Evolutionary conservation across 495 filamentous ascomycete species (phyloP).

Genomic region (Tuber borchii): DNA sequence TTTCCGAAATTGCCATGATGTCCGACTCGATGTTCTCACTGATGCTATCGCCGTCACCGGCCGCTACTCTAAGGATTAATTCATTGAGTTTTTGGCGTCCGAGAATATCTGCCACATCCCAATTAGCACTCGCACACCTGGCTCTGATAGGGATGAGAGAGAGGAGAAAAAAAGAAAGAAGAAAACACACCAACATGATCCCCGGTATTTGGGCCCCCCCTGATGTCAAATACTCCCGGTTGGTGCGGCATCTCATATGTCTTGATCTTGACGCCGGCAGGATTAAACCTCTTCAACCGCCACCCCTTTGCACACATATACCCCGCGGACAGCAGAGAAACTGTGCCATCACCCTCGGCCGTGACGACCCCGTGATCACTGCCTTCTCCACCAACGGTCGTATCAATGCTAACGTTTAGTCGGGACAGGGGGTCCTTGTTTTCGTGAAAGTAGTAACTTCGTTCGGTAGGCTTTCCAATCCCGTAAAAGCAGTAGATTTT

Average conservation of each 20-base stretch:
- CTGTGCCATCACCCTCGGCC: slow-evolving; percentile 93
- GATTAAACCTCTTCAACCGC: slow-evolving; percentile 89
- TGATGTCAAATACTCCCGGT: slow-evolving; percentile 80
- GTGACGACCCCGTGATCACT: slow-evolving; percentile 77
- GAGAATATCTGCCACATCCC: slow-evolving; percentile 60
- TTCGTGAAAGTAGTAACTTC: slow-evolving; percentile 65
- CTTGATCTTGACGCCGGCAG: slow-evolving; percentile 69
- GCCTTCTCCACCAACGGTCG: slow-evolving; percentile 55
- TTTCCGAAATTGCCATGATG: slow-evolving; percentile 72
- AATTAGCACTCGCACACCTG: not conserved
- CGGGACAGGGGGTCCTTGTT: slow-evolving; percentile 59
- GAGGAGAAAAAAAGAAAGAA: not conserved
- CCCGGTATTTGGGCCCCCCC: slow-evolving; percentile 90
- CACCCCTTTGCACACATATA: slow-evolving; percentile 97
- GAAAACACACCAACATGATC: slow-evolving; percentile 62
- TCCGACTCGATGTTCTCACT: slow-evolving; percentile 69
- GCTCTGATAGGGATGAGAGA: not conserved
- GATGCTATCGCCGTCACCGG: slow-evolving; percentile 76
- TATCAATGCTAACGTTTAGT: slow-evolving; percentile 88
- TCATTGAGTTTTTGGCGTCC: slow-evolving; percentile 85
- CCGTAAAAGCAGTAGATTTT: slow-evolving; percentile 98
- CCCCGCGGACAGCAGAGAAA: slow-evolving; percentile 76
- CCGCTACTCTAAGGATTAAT: slow-evolving; percentile 77
- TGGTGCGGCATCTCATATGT: slow-evolving; percentile 95
- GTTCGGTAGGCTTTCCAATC: slow-evolving; percentile 28